A percentile compares a stretch with the other conserved stretches of the same genome.
These are phyloP conservation scores for Thuidium tamariscinum DNA, from an alignment of 225 moss, liverwort and hornwort species.

Conservation along the genomic window DNA sequence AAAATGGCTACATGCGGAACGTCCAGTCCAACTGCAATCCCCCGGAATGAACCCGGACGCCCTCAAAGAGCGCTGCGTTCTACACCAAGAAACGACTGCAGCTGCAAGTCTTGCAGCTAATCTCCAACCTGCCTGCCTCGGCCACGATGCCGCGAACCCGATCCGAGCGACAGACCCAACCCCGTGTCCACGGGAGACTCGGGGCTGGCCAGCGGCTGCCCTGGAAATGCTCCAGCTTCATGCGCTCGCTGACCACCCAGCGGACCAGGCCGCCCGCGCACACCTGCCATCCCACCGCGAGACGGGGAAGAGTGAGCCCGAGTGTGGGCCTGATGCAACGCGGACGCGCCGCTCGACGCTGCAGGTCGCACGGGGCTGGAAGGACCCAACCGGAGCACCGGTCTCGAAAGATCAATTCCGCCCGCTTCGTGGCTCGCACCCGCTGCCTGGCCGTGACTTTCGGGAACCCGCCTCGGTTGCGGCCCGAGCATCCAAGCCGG, in stretches of 20 bases:
- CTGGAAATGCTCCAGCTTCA: conserved; percentile 5
- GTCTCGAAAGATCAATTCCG: background rate
- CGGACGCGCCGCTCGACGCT: background rate
- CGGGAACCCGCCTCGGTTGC: background rate
- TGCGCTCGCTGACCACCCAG: background rate
- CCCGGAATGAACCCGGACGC: background rate
- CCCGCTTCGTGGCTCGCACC: background rate
- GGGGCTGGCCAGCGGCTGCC: background rate
- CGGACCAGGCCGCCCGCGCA: background rate
- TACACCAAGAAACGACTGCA: background rate
- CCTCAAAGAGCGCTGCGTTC: background rate
- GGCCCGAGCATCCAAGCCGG: conserved; percentile 10
- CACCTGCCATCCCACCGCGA: background rate
- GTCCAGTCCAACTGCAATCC: background rate
- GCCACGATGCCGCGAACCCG: background rate
- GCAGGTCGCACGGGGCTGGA: background rate
- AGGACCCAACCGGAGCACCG: background rate
- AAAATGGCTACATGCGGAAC: background rate
- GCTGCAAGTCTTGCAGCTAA: conserved; percentile 1
- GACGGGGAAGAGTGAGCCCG: background rate
- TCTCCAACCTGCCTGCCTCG: conserved; percentile 1
- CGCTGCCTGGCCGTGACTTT: background rate
- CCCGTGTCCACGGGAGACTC: conserved; percentile 28
- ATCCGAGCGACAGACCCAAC: conserved; percentile 33
- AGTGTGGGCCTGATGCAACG: background rate